Base-by-base conservation (phyloP, 345 rosid species). In the Erodium maritimum region DNA sequence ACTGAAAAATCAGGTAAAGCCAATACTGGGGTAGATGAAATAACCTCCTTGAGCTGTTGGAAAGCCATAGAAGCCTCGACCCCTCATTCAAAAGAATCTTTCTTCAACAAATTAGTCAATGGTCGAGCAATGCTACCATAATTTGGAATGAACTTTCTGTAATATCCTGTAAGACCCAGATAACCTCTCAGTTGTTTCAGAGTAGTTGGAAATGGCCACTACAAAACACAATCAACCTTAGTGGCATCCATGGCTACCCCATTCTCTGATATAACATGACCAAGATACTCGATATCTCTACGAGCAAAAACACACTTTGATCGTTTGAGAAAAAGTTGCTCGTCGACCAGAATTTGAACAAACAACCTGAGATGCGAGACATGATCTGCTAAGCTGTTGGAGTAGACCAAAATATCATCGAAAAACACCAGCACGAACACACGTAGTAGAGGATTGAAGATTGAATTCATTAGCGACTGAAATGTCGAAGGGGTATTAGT, bases 401-500 rank as follows among this genome's bases (percentile, higher is more conserved):
- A 56, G 19, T 61, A 67, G 0, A 67, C 17, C 18, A 67, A 20
- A 5, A 67, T 61, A 61, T 67, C 71, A 50, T 61, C 52, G 19
- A 67, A 67, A 18, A 67, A 67, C 0, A 67, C 52, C 7, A 56
- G 9, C 0, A 61, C 52, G 25, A 50, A 61, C 23, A 51, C 56
- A 12, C 66, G 17, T 2, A 62, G 46, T 5, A 6, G 21, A 0
- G 24, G 22, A 10, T 5, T 1, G 1, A 68, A 56, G 0, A 67
- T 3, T 5, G 23, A 4, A 23, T 69, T 69, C 61, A 69, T 64
- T 0, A 33, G 23, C 0, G 48, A 23, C 33, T 69, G 55, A 23
- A 59, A 69, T 0, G 68, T 69, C 9, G 68, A 52, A 4, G 68
- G 73, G 0, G 56, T 58, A 23, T 63, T 69, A 0, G 67, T 56